A percentile compares a stretch with the other conserved stretches of the same genome.
Conservation (phyloP, 306 rosid species). For the Astragalus membranaceus region DNA sequence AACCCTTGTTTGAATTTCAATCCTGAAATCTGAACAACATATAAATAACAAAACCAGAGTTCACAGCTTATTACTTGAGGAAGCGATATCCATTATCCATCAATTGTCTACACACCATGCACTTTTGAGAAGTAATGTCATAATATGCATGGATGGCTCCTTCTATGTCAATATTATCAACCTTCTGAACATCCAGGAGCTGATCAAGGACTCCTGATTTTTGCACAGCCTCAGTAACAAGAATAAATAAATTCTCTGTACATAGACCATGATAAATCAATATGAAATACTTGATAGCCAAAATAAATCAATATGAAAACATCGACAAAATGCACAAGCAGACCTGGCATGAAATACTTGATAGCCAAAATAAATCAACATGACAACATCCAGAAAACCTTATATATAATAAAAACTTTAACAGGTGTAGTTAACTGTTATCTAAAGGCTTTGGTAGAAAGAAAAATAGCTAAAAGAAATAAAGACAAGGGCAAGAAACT, state of each 20-base stretch:
- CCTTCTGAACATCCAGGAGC: slow-evolving; percentile 81
- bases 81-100: neutral
- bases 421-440: no score
- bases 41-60: slow-evolving; percentile 19
- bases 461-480: no score
- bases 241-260: slow-evolving; percentile 50
- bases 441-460: no score
- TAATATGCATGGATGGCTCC: slow-evolving; percentile 91
- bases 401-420: no score
- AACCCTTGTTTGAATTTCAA: slow-evolving; percentile 60
- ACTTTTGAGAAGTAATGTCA: slow-evolving; percentile 59
- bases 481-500: no score
- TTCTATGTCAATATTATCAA: slow-evolving; percentile 77
- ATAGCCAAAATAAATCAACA: no score
- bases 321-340: no score
- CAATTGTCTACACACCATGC: slow-evolving; percentile 61
- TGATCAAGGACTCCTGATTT: slow-evolving; percentile 58
- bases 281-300: no score
- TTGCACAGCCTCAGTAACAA: slow-evolving; percentile 59
- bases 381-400: no score
- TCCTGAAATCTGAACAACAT: slow-evolving; percentile 66
- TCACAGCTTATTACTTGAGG: neutral
- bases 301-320: no score
- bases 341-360: no score
- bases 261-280: slow-evolving; percentile 48